A percentile compares a stretch with the other conserved stretches of the same genome.
Conservation (phyloP, 2,329 filamentous ascomycete species). For the Chaetomium olivaceum region DNA sequence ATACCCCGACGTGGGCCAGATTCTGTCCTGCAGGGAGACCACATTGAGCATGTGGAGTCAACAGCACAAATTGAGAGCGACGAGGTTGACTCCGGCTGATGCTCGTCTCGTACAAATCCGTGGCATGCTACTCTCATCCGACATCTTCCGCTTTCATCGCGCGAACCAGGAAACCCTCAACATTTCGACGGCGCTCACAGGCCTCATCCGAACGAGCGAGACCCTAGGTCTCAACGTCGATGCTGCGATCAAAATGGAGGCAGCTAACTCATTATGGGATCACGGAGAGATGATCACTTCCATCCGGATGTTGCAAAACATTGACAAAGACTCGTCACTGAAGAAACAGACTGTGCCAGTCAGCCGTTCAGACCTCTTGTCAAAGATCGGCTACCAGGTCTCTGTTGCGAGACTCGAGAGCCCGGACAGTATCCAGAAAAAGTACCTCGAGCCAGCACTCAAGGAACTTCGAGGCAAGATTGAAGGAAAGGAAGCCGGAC, state of each 20-base stretch:
- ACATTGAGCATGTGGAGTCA: constrained; percentile 77
- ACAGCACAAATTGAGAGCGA: constrained; percentile 61
- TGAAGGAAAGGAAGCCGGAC: constrained; percentile 72
- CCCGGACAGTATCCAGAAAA: constrained; percentile 82
- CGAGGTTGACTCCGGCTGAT: constrained; percentile 60
- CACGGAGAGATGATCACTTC: constrained; percentile 87
- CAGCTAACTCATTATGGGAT: constrained; percentile 90
- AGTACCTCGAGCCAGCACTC: constrained; percentile 82
- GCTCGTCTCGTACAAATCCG: constrained; percentile 73
- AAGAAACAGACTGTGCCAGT: constrained; percentile 70
- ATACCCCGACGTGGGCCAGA: constrained; percentile 74
- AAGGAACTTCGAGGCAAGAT: constrained; percentile 71
- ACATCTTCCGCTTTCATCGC: constrained; percentile 75
- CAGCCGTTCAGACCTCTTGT: constrained; percentile 75
- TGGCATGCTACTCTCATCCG: constrained; percentile 72
- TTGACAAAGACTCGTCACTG: constrained; percentile 63
- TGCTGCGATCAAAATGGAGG: constrained; percentile 75
- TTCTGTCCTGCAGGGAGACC: constrained; percentile 81
- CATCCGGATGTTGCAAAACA: constrained; percentile 80
- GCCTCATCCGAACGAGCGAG: constrained; percentile 69
- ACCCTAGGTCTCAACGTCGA: constrained; percentile 74
- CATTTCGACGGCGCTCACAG: constrained; percentile 77
- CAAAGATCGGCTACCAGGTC: constrained; percentile 83
- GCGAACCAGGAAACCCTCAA: constrained; percentile 85
- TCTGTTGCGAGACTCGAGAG: constrained; percentile 89